phyloP scores from a whole-genome alignment of 345 rosid genomes.

The Triadica sebifera region DNA sequence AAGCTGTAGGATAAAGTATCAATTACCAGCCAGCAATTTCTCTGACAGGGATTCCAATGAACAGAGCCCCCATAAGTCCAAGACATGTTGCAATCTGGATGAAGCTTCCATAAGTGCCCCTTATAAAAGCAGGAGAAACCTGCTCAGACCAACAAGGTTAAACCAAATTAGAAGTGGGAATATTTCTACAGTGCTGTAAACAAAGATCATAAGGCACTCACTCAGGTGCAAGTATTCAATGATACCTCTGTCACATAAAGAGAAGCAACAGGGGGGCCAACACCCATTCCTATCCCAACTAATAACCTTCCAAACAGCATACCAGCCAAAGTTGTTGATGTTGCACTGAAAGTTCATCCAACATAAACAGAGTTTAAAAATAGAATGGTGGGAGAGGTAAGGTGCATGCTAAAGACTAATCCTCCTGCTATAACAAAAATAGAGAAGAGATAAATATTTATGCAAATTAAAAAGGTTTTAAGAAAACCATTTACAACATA shows the following conservation, averaged over 20 bases:
- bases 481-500: not conserved
- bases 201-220: not conserved
- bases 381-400: not conserved
- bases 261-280: constrained; percentile 87
- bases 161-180: constrained; percentile 19
- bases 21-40: constrained; percentile 77
- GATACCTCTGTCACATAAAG: constrained; percentile 95
- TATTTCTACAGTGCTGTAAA: constrained; percentile 1
- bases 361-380: not conserved
- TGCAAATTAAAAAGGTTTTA: constrained; percentile 7
- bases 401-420: not conserved
- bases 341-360: constrained; percentile 54
- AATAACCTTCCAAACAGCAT: constrained; percentile 88
- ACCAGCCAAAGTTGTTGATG: constrained; percentile 53
- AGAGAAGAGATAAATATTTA: not conserved
- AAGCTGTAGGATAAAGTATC: not conserved
- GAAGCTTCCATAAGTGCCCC: constrained; percentile 96
- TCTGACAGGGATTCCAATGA: constrained; percentile 84
- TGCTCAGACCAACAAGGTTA: constrained; percentile 27
- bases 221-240: not conserved
- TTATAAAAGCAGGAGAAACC: constrained; percentile 91
- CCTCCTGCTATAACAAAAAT: not conserved
- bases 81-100: constrained; percentile 94
- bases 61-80: constrained; percentile 81
- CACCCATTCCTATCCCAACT: constrained; percentile 95